phyloP scores from a whole-genome alignment of 345 rosid species.

The Pistacia atlantica region DNA sequence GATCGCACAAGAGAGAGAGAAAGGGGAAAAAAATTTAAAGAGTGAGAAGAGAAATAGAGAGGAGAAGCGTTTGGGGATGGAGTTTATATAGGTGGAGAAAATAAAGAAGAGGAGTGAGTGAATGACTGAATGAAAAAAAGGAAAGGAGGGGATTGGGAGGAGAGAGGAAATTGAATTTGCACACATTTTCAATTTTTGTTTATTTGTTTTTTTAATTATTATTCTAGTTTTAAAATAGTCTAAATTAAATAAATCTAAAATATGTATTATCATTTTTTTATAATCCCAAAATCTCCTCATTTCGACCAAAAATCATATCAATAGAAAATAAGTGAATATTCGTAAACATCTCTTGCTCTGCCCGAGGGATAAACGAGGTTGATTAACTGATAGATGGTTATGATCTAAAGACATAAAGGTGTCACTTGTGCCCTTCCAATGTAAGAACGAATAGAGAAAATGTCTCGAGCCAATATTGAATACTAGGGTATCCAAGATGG shows the following conservation, averaged over 20 bases:
- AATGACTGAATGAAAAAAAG: background rate
- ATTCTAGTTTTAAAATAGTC: background rate
- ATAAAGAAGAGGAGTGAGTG: background rate
- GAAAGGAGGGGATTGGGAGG: background rate
- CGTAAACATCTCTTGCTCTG: no score
- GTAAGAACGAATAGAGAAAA: no score
- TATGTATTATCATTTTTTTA: no score
- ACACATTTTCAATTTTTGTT: background rate
- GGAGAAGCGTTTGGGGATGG: background rate
- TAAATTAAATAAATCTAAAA: background rate
- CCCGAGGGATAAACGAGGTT: no score
- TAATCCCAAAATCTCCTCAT: no score
- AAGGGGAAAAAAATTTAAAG: conserved; percentile 30
- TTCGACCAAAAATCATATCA: no score
- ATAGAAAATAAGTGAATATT: no score
- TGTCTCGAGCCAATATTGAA: no score
- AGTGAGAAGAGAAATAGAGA: background rate
- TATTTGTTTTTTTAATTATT: background rate
- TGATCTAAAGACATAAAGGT: no score
- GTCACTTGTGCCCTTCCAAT: no score
- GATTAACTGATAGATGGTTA: no score
- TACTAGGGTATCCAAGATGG: no score
- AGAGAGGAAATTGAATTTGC: background rate
- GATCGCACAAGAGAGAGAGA: conserved; percentile 39
- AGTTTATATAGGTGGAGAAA: conserved; percentile 16